phyloP scores from a whole-genome alignment of 2,329 filamentous ascomycete genomes.

The Pseudogymnoascus sp. region DNA sequence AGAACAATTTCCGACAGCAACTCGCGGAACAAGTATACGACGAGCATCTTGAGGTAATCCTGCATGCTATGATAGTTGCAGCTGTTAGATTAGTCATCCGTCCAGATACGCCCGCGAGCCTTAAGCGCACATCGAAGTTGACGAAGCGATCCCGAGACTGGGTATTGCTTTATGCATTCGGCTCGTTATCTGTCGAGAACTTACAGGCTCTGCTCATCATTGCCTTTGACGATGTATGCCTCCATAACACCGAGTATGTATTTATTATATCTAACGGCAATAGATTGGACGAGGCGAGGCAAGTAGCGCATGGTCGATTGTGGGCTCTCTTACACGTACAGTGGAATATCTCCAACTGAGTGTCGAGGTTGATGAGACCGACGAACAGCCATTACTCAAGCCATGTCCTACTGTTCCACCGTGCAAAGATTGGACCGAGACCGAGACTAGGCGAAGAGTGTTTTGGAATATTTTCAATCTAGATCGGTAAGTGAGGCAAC shows the following conservation, averaged over 20 bases:
- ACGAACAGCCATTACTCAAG: constrained; percentile 21
- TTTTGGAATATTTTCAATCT: constrained; percentile 36
- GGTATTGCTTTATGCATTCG: constrained; percentile 28
- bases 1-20: constrained; percentile 17
- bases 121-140: constrained; percentile 10
- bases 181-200: constrained; percentile 29
- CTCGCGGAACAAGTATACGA: constrained; percentile 21
- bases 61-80: constrained; percentile 29
- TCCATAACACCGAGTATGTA: not conserved
- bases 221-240: constrained; percentile 29
- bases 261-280: not conserved
- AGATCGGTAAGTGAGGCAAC: constrained; percentile 19
- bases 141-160: constrained; percentile 16
- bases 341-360: constrained; percentile 31
- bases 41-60: constrained; percentile 24
- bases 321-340: constrained; percentile 31
- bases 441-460: constrained; percentile 32
- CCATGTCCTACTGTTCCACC: constrained; percentile 24
- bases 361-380: constrained; percentile 26
- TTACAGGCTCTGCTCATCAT: constrained; percentile 31
- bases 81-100: constrained; percentile 23
- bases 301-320: constrained; percentile 30
- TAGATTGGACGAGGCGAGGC: constrained; percentile 28
- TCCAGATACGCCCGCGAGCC: constrained; percentile 20
- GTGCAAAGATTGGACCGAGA: constrained; percentile 29